Percentiles rank a stretch among this genome's conserved stretches.
phyloP scores from a whole-genome alignment of 2,329 filamentous ascomycete genomes.

The Gyromitra esculenta region DNA sequence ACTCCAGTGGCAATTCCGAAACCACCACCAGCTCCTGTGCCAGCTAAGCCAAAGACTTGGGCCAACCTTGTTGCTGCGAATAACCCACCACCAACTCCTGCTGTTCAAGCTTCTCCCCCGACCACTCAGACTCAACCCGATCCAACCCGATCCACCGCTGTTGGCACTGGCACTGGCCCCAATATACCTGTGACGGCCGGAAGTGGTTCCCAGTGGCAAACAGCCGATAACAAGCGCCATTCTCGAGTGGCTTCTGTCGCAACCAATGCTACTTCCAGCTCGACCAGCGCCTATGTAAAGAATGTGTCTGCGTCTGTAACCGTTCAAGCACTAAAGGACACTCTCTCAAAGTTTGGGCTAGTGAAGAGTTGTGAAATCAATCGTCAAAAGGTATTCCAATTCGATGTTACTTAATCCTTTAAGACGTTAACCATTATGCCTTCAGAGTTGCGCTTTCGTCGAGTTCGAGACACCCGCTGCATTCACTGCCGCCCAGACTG shows the following conservation, averaged over 20 bases:
- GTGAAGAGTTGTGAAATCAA: slow-evolving; percentile 80
- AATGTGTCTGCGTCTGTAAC: slow-evolving; percentile 91
- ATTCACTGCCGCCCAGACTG: slow-evolving; percentile 82
- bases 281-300: slow-evolving; percentile 87
- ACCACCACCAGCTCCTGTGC: slow-evolving; percentile 59
- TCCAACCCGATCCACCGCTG: slow-evolving; percentile 62
- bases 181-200: slow-evolving; percentile 62
- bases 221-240: slow-evolving; percentile 68
- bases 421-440: slow-evolving; percentile 13
- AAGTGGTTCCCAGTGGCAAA: slow-evolving; percentile 80
- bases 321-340: slow-evolving; percentile 74
- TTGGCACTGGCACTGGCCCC: slow-evolving; percentile 58
- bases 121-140: slow-evolving; percentile 48
- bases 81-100: slow-evolving; percentile 57
- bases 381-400: slow-evolving; percentile 76
- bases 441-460: slow-evolving; percentile 93
- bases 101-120: slow-evolving; percentile 61
- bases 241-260: slow-evolving; percentile 57
- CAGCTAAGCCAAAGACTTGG: slow-evolving; percentile 72
- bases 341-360: slow-evolving; percentile 76
- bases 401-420: slow-evolving; percentile 10
- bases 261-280: slow-evolving; percentile 55
- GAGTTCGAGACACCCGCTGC: slow-evolving; percentile 85
- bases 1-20: slow-evolving; percentile 59
- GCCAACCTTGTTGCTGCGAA: slow-evolving; percentile 70